phyloP scores from a whole-genome alignment of 495 filamentous ascomycete species.

The Hamigera avellanea region DNA sequence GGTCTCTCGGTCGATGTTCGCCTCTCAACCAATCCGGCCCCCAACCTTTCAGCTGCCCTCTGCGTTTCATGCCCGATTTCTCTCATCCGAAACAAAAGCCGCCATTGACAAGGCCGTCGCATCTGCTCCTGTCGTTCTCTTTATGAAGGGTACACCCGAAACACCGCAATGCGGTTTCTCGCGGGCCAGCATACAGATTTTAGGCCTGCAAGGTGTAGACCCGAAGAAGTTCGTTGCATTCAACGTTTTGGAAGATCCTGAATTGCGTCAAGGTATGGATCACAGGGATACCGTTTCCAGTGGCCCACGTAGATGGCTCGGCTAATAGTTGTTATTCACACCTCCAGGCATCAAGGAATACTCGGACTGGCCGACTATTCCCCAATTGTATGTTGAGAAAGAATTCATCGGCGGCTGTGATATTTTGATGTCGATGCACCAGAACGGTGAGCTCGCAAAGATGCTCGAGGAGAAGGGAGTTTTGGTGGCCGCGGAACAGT shows the following conservation, averaged over 20 bases:
- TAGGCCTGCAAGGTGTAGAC: conserved; percentile 89
- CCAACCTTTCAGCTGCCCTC: conserved; percentile 21
- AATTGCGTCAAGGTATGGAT: conserved; percentile 66
- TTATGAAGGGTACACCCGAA: conserved; percentile 98
- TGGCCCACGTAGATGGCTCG: no score
- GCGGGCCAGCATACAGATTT: conserved; percentile 84
- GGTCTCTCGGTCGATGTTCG: conserved; percentile 17
- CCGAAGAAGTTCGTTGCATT: conserved; percentile 94
- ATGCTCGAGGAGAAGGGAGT: conserved; percentile 84
- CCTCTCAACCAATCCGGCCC: conserved; percentile 13
- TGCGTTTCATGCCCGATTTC: conserved; percentile 40
- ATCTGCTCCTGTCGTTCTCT: conserved; percentile 84
- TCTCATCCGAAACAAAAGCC: conserved; percentile 62
- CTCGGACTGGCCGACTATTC: conserved; percentile 97
- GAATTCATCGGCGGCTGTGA: conserved; percentile 97
- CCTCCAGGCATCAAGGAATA: conserved; percentile 87
- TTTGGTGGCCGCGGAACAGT: conserved; percentile 45
- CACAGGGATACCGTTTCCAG: no score
- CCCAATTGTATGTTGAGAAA: conserved; percentile 87
- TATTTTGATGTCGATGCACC: conserved; percentile 94
- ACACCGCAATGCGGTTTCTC: conserved; percentile 98
- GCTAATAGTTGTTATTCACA: conserved; percentile 1
- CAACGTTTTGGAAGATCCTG: conserved; percentile 88
- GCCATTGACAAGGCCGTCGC: conserved; percentile 82
- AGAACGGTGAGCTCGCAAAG: conserved; percentile 87